Evolutionary conservation across 2,329 filamentous ascomycete species (phyloP).

Genomic region (Aspergillus udagawae): DNA sequence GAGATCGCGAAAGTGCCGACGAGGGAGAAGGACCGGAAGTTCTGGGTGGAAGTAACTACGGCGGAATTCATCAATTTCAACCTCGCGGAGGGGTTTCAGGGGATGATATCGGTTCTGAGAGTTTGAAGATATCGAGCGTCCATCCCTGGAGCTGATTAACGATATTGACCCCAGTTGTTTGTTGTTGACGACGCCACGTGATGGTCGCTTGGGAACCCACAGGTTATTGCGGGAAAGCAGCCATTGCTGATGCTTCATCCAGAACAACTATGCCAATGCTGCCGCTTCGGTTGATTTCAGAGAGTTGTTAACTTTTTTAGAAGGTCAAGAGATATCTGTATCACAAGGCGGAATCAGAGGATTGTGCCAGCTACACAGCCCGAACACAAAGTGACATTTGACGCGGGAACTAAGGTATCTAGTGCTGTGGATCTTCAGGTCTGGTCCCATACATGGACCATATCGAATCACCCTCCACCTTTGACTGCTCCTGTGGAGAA

Average conservation of each 20-base stretch:
- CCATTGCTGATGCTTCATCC: conserved; percentile 29
- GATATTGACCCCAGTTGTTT: not conserved
- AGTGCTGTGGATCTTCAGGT: not conserved
- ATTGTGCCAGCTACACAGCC: not conserved
- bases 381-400: not conserved
- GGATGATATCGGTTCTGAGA: conserved; percentile 18
- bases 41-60: conserved; percentile 51
- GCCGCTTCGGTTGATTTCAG: not conserved
- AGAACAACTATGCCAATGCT: conserved; percentile 4
- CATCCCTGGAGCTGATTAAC: not conserved
- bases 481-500: not conserved
- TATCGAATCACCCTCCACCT: not conserved
- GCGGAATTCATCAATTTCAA: conserved; percentile 47
- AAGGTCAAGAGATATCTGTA: not conserved
- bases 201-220: conserved; percentile 8
- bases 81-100: conserved; percentile 28
- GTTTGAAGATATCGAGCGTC: conserved; percentile 3
- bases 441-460: not conserved
- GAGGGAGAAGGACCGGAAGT: conserved; percentile 51
- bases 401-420: not conserved
- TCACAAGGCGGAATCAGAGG: not conserved
- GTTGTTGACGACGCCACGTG: conserved; percentile 1
- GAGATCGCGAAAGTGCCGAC: conserved; percentile 40
- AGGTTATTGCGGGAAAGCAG: conserved; percentile 7
- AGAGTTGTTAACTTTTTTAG: not conserved